Base-by-base conservation (phyloP, 352 stramenopile genomes). In the Phytophthora meadii region DNA sequence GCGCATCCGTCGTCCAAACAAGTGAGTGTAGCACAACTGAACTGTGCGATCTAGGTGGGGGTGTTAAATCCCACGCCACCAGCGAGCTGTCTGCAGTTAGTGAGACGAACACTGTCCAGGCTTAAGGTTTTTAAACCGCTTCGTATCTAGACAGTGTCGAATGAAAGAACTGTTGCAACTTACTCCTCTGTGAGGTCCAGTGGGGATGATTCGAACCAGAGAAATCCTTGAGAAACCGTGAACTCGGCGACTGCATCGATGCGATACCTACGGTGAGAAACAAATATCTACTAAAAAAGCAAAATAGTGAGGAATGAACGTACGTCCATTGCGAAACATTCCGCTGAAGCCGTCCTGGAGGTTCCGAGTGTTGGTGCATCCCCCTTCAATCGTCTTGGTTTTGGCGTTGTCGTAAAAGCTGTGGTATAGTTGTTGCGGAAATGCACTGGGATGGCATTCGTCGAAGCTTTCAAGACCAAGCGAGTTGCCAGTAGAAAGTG, bases 121-220 rank as follows among this genome's bases (percentile, higher is more conserved):
- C n/a, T n/a, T n/a, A n/a, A n/a, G n/a, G n/a, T n/a, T n/a, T n/a
- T n/a, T n/a, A n/a, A n/a, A n/a, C n/a, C n/a, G n/a, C n/a, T n/a
- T n/a, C n/a, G n/a, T 17, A 48, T 36, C 15, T 22, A 12, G 34
- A n/a, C 28, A 46, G 4, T 15, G 36, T 46, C 5, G 8, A 32
- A 1, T 22, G 12, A 10, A 17, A 48, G n/a, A 41, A 41, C 36
- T 8, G 15, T 3, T 17, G 19, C 40, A 15, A 50, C 66, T 55
- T 70, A 74, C 66, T 34, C 70, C 72, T 19, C 41, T 70, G 10
- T 52, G 28, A 39, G 72, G 57, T 14, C 81, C 77, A 2, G 83
- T 90, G 5, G 78, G 77, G 42, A 89, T 82, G 34, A 80, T 81
- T 88, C 78, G 61, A 85, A 89, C 81, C 78, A 89, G 27, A 79